These are phyloP conservation scores for Exutisphaerella laricina DNA, from an alignment of 2,329 filamentous ascomycete species.

Conservation along the genomic window DNA sequence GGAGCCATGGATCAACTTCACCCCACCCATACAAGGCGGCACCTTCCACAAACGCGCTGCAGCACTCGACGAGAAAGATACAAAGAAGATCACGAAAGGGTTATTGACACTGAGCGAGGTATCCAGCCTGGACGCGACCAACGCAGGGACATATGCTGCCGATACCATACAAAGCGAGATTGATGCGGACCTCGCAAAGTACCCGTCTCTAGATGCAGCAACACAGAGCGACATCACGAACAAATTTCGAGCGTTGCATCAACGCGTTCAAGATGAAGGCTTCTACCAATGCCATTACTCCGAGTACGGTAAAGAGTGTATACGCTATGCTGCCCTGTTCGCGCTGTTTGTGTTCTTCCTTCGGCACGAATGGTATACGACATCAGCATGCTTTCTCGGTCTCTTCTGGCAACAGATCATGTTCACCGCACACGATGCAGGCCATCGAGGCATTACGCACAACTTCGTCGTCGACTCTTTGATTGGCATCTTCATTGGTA, in stretches of 20 bases:
- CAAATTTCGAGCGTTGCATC: slow-evolving; percentile 54
- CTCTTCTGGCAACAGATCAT: slow-evolving; percentile 65
- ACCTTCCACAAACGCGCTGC: slow-evolving; percentile 50
- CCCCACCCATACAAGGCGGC: slow-evolving; percentile 85
- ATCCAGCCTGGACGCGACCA: slow-evolving; percentile 12
- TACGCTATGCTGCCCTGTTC: slow-evolving; percentile 54
- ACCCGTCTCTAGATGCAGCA: slow-evolving; percentile 50
- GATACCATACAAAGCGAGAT: slow-evolving; percentile 36
- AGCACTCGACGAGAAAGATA: background rate
- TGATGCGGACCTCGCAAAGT: slow-evolving; percentile 33
- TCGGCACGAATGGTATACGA: slow-evolving; percentile 50
- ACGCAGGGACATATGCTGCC: slow-evolving; percentile 30
- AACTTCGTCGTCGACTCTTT: slow-evolving; percentile 55
- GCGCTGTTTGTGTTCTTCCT: slow-evolving; percentile 44
- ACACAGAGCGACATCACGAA: slow-evolving; percentile 51
- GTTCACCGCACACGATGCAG: slow-evolving; percentile 62
- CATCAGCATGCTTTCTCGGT: slow-evolving; percentile 55
- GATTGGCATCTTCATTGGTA: slow-evolving; percentile 58
- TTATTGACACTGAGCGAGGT: slow-evolving; percentile 8
- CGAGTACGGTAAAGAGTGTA: slow-evolving; percentile 55
- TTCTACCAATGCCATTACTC: slow-evolving; percentile 55
- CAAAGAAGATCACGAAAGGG: slow-evolving; percentile 6
- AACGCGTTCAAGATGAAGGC: slow-evolving; percentile 50
- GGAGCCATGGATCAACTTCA: slow-evolving; percentile 76
- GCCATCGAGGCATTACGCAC: slow-evolving; percentile 57